Evolutionary conservation across 805 yeast species (phyloP).

Genomic region (Hanseniaspora valbyensis): DNA sequence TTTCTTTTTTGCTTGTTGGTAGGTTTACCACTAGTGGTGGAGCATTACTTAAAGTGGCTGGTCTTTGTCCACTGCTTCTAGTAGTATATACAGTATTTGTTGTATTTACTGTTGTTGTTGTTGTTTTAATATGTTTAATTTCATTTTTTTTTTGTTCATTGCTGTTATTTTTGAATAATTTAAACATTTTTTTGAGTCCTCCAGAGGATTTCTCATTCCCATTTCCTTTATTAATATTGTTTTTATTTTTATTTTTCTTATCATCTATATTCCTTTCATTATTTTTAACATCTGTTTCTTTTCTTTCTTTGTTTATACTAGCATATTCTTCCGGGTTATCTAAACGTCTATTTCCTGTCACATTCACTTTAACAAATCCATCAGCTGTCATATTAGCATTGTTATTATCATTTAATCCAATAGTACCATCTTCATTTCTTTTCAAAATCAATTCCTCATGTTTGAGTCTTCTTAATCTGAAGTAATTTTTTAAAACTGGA

Average conservation of each 20-base stretch:
- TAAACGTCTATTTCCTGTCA: constrained; percentile 4
- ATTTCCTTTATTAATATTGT: background rate
- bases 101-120: background rate
- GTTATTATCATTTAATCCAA: background rate
- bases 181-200: background rate
- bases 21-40: background rate
- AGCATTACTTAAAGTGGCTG: background rate
- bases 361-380: constrained; percentile 11
- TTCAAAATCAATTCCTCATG: constrained; percentile 5
- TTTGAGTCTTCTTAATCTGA: constrained; percentile 6
- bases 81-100: no score
- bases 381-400: background rate
- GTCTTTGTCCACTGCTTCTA: no score
- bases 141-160: background rate
- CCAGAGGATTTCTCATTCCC: background rate
- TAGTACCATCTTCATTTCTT: background rate
- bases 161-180: background rate
- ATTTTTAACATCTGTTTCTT: background rate
- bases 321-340: constrained; percentile 8
- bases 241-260: background rate
- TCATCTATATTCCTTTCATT: background rate
- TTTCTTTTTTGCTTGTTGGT: background rate
- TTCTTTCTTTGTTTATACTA: background rate
- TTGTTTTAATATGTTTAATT: no score
- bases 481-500: constrained; percentile 10